Base-by-base conservation (phyloP, 2,329 filamentous ascomycete species). In the Colletotrichum sp. region DNA sequence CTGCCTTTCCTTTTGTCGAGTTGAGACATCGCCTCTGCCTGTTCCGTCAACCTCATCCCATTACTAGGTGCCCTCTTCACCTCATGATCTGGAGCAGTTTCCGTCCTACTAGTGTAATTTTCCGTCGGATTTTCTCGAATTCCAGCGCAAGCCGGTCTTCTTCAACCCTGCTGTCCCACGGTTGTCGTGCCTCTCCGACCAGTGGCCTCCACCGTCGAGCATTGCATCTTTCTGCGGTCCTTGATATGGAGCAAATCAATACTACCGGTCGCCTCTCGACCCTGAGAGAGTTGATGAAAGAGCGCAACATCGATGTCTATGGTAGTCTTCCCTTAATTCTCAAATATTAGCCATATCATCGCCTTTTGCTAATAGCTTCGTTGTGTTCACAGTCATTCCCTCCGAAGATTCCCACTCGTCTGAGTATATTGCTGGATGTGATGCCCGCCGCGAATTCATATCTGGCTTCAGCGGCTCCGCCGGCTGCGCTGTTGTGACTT, bases 391-490 rank as follows among this genome's bases (percentile, higher is more conserved):
- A 99, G 96, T 99, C 82, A 92, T 99, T 8, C 97, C 97, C 1
- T 98, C 96, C 39, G 97, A 99, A 90, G 97, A 99, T 84, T 96
- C 95, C 83, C 97, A 99, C 84, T 95, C 96, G 80, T 99, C 96
- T 79, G 97, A 99, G 87, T 99, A 99, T 85, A 98, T 98, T 84
- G 97, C 97, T 67, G 93, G 94, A n/a, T 98, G 95, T 84, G 97
- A 99, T 88, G 96, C 91, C 77, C 93, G 97, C 79, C 93, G 97
- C 88, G 95, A 93, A 83, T 98, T 93, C 82, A 98, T 99, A 80
- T 96, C 93, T 77, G 96, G 97, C 30, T 99, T 99, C 85, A 95
- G 95, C 75, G 97, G 97, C 71, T 99, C 97, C 12, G 96, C 97
- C 59, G 97, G 97, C 75, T 98, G 95, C 78, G 97, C 96, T 52